Conservation (phyloP, 768 basidiomycete genomes). For the Boletus rubropictus region DNA sequence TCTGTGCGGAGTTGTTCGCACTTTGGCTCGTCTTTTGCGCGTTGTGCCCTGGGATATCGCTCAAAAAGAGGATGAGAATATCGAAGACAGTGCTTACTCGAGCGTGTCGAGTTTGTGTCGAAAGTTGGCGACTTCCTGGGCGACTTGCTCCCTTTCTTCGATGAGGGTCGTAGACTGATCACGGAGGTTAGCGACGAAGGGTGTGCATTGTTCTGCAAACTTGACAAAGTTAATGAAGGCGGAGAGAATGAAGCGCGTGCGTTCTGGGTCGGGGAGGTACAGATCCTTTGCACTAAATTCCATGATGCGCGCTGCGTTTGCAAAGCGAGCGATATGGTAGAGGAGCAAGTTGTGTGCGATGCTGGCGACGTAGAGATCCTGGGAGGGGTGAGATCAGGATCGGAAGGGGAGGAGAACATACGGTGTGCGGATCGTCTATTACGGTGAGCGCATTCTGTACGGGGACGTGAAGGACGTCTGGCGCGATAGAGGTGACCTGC, state of each 20-base stretch:
- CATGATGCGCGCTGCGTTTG: slow-evolving; percentile 64
- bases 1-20: slow-evolving; percentile 54
- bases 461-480: slow-evolving; percentile 54
- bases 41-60: slow-evolving; percentile 42
- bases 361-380: slow-evolving; percentile 65
- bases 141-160: slow-evolving; percentile 56
- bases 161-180: slow-evolving; percentile 52
- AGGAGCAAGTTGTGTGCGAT: slow-evolving; percentile 60
- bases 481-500: slow-evolving; percentile 60
- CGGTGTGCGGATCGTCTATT: slow-evolving; percentile 50
- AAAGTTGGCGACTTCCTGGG: slow-evolving; percentile 42
- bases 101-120: slow-evolving; percentile 49
- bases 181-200: slow-evolving; percentile 57
- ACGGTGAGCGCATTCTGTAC: slow-evolving; percentile 49
- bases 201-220: slow-evolving; percentile 71
- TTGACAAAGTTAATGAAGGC: slow-evolving; percentile 93
- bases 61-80: neutral
- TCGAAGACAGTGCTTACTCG: slow-evolving; percentile 40
- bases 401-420: slow-evolving; percentile 24
- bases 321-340: slow-evolving; percentile 71
- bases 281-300: slow-evolving; percentile 77
- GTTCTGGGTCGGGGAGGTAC: slow-evolving; percentile 62
- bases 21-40: slow-evolving; percentile 64
- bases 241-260: slow-evolving; percentile 71
- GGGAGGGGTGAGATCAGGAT: neutral